Base-by-base conservation (phyloP, 495 filamentous ascomycete species). In the Neurospora africana region DNA sequence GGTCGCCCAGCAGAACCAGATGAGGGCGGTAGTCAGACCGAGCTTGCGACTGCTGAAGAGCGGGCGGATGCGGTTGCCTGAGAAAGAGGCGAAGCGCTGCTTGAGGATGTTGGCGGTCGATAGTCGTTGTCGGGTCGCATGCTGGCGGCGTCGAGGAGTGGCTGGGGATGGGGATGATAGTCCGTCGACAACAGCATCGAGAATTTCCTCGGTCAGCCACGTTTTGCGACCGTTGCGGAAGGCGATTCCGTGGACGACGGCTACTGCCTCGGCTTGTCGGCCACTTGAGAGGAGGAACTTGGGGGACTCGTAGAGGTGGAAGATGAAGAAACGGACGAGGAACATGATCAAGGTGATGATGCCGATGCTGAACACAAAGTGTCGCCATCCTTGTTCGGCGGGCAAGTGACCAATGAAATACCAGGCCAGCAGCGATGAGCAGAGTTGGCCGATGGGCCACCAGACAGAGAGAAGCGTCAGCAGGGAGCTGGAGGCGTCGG, bases 271-370 rank as follows among this genome's bases (percentile, higher is more conserved):
- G 6, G 87, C 83, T 76, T 94, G 90, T 15, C 91, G 88, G 17
- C 91, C 91, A n/a, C 86, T 83, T 2, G 89, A 89, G 21, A 95
- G 86, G n/a, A 94, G 81, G 75, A 85, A 95, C 77, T 96, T 96
- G 30, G 93, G 93, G 4, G 91, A 93, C 76, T 96, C 93, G 79
- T 89, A 93, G 23, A 96, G 86, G 72, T 91, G 89, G 81, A 96
- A 96, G 69, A 92, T 80, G 75, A 92, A 88, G 84, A 94, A 94
- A 7, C 93, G 92, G 71, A 89, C 81, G 69, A 90, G 74, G 79
- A 93, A 95, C 85, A 87, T 85, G 73, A 84, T 74, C 43, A 95
- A 87, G 1, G 92, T 94, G 72, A 97, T 80, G 39, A 89, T 84
- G 61, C 93, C 93, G 67, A 93, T 86, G 5, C 89, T 89, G 70